Conservation (phyloP, 495 filamentous ascomycete species). For the Tuber borchii region DNA sequence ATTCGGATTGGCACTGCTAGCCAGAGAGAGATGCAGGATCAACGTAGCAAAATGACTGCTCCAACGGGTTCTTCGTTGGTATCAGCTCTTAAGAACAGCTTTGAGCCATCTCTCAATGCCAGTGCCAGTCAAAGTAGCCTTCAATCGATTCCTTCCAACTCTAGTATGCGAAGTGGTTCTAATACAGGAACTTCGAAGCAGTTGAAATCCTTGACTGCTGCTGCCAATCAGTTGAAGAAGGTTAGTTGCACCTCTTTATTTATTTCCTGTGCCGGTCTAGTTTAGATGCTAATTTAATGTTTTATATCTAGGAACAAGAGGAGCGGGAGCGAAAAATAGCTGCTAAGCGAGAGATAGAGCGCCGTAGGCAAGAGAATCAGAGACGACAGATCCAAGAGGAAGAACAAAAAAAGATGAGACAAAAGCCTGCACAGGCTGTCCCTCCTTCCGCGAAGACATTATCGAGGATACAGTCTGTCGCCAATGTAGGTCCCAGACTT, state of each 20-base stretch:
- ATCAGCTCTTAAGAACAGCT: constrained; percentile 40
- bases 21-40: constrained; percentile 39
- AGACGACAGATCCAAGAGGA: constrained; percentile 50
- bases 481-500: constrained; percentile 25
- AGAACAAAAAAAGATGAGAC: constrained; percentile 48
- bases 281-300: constrained; percentile 12
- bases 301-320: constrained; percentile 32
- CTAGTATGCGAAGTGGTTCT: constrained; percentile 27
- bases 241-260: constrained; percentile 2
- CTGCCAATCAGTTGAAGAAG: constrained; percentile 37
- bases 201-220: constrained; percentile 36
- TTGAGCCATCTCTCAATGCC: constrained; percentile 30
- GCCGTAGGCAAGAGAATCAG: constrained; percentile 59
- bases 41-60: constrained; percentile 31
- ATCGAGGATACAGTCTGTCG: constrained; percentile 31
- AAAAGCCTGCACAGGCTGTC: constrained; percentile 31
- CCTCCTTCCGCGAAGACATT: constrained; percentile 32
- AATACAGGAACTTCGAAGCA: constrained; percentile 27
- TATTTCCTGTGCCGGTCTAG: neutral
- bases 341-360: constrained; percentile 62
- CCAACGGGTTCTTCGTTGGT: constrained; percentile 33
- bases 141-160: constrained; percentile 25
- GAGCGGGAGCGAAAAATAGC: constrained; percentile 57
- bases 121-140: constrained; percentile 31
- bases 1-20: constrained; percentile 41